phyloP scores from a whole-genome alignment of 164 flowering plant genomes.

The Warburgia ugandensis region DNA sequence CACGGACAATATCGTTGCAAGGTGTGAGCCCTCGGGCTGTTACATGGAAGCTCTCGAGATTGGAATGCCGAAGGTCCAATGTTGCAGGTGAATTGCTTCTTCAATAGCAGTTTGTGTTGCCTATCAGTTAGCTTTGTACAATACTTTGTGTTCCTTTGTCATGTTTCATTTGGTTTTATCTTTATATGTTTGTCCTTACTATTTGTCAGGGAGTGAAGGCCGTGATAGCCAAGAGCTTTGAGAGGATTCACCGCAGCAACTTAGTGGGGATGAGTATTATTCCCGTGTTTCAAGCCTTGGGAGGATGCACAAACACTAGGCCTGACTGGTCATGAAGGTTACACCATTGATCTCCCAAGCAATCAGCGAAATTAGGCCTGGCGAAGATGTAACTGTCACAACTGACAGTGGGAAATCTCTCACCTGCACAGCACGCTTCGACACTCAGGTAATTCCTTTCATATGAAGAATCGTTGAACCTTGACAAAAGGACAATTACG shows the following conservation, averaged over 20 bases:
- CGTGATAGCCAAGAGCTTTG: slow-evolving; percentile 40
- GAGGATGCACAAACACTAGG: slow-evolving; percentile 40
- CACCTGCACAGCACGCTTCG: slow-evolving; percentile 36
- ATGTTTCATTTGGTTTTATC: background rate
- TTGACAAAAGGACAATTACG: background rate
- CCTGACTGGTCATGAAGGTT: slow-evolving; percentile 34
- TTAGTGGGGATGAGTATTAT: slow-evolving; percentile 42
- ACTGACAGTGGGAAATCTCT: slow-evolving; percentile 36
- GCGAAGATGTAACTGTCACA: slow-evolving; percentile 32
- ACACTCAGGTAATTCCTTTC: slow-evolving; percentile 27
- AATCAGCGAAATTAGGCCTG: slow-evolving; percentile 33
- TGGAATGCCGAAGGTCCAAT: slow-evolving; percentile 87
- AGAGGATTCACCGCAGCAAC: slow-evolving; percentile 41
- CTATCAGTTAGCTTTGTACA: background rate
- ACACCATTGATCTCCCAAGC: slow-evolving; percentile 29
- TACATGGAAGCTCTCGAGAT: slow-evolving; percentile 81
- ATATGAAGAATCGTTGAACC: background rate
- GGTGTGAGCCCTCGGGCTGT: no score
- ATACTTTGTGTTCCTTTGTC: background rate
- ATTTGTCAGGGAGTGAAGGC: slow-evolving; percentile 35
- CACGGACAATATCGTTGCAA: no score
- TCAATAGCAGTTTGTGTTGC: background rate
- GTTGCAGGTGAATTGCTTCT: slow-evolving; percentile 37
- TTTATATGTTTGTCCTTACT: background rate
- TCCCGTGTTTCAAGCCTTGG: slow-evolving; percentile 37